phyloP scores from a whole-genome alignment of 106 monocot genomes.

The Phalaenopsis aphrodite region DNA sequence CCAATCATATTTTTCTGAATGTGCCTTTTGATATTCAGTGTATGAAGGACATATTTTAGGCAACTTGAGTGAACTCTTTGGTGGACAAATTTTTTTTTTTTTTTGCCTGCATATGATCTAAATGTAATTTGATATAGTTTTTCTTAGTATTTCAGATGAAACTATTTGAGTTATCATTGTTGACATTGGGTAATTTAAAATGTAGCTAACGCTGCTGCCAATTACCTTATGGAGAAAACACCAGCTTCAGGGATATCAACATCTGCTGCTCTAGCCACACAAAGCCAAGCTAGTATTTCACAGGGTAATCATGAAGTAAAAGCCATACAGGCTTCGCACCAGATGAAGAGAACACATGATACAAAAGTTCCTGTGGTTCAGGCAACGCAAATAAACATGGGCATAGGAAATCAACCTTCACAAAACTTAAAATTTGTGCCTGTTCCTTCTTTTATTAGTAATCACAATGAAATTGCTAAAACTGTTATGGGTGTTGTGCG shows the following conservation, averaged over 20 bases:
- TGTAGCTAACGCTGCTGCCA: slow-evolving; percentile 22
- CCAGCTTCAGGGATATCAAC: slow-evolving; percentile 26
- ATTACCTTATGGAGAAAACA: slow-evolving; percentile 22
- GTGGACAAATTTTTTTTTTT: neutral
- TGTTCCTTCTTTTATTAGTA: slow-evolving; percentile 24
- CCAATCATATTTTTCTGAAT: neutral
- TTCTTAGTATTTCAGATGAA: neutral
- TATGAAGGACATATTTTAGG: too few relatives aligned
- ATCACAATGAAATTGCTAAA: slow-evolving; percentile 69
- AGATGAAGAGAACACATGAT: slow-evolving; percentile 23
- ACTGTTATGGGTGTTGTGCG: slow-evolving; percentile 60
- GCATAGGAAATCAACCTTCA: slow-evolving; percentile 30
- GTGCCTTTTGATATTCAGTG: neutral
- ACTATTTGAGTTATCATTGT: neutral
- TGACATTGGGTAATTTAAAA: neutral
- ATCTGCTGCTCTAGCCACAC: slow-evolving; percentile 13
- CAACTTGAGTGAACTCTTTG: too few relatives aligned
- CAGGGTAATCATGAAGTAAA: slow-evolving; percentile 11
- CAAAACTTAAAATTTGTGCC: slow-evolving; percentile 32
- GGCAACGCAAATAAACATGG: slow-evolving; percentile 21
- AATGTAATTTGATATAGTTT: slow-evolving; percentile 1
- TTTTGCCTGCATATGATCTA: neutral
- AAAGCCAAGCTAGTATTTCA: slow-evolving; percentile 22
- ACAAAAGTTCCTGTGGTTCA: slow-evolving; percentile 21
- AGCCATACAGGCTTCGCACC: slow-evolving; percentile 19